phyloP scores from a whole-genome alignment of 495 filamentous ascomycete species.

The Talaromyces liani region DNA sequence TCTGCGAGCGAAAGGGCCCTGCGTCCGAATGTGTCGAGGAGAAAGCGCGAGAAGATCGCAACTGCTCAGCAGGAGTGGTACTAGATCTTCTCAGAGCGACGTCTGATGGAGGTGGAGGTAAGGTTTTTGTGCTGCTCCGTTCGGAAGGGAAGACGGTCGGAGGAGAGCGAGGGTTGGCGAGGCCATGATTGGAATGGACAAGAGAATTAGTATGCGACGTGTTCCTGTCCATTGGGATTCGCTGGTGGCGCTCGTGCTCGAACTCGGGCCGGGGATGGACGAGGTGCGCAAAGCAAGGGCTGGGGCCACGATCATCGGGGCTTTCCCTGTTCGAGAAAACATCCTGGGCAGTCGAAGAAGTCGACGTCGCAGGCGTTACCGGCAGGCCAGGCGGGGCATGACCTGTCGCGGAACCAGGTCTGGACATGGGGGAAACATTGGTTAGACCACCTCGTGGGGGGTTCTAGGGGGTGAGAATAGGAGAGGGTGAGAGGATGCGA shows the following conservation, averaged over 20 bases:
- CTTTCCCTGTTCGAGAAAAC: slow-evolving; percentile 29
- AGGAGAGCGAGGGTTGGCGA: not conserved
- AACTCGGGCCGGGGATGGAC: slow-evolving; percentile 29
- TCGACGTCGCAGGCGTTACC: slow-evolving; percentile 43
- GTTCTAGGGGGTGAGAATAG: slow-evolving; percentile 13
- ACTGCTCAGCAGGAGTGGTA: slow-evolving; percentile 18
- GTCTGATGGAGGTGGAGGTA: slow-evolving; percentile 8
- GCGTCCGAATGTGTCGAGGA: not conserved
- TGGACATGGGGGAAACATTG: slow-evolving; percentile 54
- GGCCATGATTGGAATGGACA: not conserved
- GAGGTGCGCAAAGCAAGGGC: slow-evolving; percentile 31
- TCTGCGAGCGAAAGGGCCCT: slow-evolving; percentile 16
- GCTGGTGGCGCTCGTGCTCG: slow-evolving; percentile 27
- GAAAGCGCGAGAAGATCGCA: slow-evolving; percentile 12
- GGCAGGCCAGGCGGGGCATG: slow-evolving; percentile 38
- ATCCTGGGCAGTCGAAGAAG: slow-evolving; percentile 26
- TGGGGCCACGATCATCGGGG: slow-evolving; percentile 16
- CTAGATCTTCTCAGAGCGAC: slow-evolving; percentile 32
- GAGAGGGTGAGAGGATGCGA: slow-evolving; percentile 18
- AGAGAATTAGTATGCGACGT: not conserved
- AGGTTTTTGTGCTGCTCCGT: slow-evolving; percentile 18
- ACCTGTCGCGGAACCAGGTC: slow-evolving; percentile 39
- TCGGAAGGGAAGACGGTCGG: not conserved
- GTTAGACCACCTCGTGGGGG: slow-evolving; percentile 23
- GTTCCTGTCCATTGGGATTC: slow-evolving; percentile 15